phyloP scores from a whole-genome alignment of 2,329 filamentous ascomycete genomes.

The Pseudopyrenochaeta lycopersici region DNA sequence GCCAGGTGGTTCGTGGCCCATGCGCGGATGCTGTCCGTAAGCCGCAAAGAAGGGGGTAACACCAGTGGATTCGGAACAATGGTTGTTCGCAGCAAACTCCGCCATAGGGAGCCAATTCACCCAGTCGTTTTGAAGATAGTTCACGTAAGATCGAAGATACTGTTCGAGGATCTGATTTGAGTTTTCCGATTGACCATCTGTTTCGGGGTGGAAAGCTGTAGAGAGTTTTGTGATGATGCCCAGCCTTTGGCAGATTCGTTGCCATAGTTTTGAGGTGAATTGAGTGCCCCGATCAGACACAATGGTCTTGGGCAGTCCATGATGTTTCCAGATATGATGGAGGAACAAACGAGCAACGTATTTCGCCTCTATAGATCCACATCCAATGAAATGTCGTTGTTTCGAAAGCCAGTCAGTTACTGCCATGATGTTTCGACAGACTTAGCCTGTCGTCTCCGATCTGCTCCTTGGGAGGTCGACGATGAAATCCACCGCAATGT shows the following conservation, averaged over 20 bases:
- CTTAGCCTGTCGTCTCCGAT: too few relatives aligned
- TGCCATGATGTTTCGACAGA: too few relatives aligned
- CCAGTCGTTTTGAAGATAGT: conserved; percentile 6
- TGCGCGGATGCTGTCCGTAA: neutral
- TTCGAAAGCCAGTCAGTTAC: too few relatives aligned
- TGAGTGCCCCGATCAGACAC: conserved; percentile 7
- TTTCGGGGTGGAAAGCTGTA: conserved; percentile 12
- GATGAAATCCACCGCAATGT: too few relatives aligned
- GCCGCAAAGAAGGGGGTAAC: neutral
- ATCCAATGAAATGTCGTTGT: too few relatives aligned
- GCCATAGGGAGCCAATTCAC: conserved; percentile 3
- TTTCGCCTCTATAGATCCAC: too few relatives aligned
- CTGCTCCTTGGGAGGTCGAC: too few relatives aligned
- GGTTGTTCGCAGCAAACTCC: neutral
- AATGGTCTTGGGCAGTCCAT: neutral
- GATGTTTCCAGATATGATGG: neutral
- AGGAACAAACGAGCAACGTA: neutral
- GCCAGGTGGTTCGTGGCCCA: neutral
- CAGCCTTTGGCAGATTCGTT: neutral
- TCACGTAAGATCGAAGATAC: conserved; percentile 1
- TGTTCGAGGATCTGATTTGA: conserved; percentile 2
- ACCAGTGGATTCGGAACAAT: neutral
- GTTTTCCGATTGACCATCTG: conserved; percentile 6
- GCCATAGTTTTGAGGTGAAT: conserved; percentile 3
- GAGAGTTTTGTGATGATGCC: conserved; percentile 4